These are phyloP conservation scores for Teratosphaeria zuluensis DNA, from an alignment of 2,329 filamentous ascomycete genomes.

Conservation along the genomic window DNA sequence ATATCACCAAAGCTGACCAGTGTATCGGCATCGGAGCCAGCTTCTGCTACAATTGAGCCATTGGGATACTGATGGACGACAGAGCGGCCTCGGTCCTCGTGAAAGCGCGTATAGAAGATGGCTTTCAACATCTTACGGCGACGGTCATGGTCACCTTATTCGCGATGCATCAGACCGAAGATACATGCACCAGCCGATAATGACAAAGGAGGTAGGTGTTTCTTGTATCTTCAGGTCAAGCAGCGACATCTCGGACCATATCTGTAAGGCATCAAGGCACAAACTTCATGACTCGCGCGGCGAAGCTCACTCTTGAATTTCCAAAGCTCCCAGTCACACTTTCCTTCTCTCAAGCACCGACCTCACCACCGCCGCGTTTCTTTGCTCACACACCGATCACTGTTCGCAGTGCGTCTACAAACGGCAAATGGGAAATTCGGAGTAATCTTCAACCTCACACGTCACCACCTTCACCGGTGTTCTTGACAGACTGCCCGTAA, in stretches of 20 bases:
- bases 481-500: conserved; percentile 61
- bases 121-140: conserved; percentile 46
- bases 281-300: neutral
- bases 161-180: too few species aligned
- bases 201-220: too few species aligned
- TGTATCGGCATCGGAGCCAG: neutral
- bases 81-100: conserved; percentile 38
- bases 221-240: too few species aligned
- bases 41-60: conserved; percentile 10
- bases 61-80: conserved; percentile 24
- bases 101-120: conserved; percentile 59
- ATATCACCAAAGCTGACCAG: conserved; percentile 59
- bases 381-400: conserved; percentile 70
- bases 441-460: conserved; percentile 69
- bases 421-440: conserved; percentile 96
- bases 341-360: conserved; percentile 54
- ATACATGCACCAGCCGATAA: too few species aligned
- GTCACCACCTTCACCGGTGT: conserved; percentile 11
- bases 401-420: conserved; percentile 12
- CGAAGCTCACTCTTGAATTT: neutral
- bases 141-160: too few species aligned
- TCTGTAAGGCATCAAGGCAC: neutral
- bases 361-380: conserved; percentile 91
- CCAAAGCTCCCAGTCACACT: neutral
- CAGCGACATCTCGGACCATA: neutral